These are phyloP conservation scores for Aspergillus fijiensis DNA, from an alignment of 2,329 filamentous ascomycete genomes.

Conservation along the genomic window DNA sequence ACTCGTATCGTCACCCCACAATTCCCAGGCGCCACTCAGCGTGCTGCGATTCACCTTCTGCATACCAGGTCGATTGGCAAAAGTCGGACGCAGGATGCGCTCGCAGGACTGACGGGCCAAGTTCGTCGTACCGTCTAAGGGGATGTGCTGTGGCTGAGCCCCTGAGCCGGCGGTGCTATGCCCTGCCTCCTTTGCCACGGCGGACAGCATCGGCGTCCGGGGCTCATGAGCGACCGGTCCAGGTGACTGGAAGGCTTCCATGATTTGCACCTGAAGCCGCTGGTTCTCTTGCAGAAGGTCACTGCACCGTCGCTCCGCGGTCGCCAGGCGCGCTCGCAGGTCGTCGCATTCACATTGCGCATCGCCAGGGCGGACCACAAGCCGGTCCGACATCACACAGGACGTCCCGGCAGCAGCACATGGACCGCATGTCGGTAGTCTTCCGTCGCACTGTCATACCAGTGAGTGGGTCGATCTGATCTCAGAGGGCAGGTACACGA, in stretches of 20 bases:
- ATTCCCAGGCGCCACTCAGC: conserved; percentile 16
- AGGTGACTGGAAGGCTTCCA: not conserved
- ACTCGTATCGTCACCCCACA: conserved; percentile 12
- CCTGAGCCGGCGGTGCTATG: too few relatives aligned
- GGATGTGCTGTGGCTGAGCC: too few relatives aligned
- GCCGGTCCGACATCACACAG: conserved; percentile 6
- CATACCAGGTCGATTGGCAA: not conserved
- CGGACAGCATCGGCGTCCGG: not conserved
- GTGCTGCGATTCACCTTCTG: conserved; percentile 6
- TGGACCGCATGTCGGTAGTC: too few relatives aligned
- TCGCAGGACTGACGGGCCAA: not conserved
- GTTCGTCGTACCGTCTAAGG: too few relatives aligned
- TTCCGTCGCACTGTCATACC: too few relatives aligned
- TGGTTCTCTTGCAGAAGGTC: conserved; percentile 1
- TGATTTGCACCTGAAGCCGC: not conserved
- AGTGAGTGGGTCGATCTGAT: too few relatives aligned
- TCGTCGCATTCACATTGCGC: conserved; percentile 5
- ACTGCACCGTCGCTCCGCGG: conserved; percentile 1
- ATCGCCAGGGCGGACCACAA: not conserved
- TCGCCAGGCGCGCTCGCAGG: not conserved
- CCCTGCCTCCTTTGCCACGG: too few relatives aligned
- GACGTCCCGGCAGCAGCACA: not conserved
- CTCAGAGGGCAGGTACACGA: not conserved
- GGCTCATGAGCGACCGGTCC: not conserved
- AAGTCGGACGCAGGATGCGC: conserved; percentile 8